Conservation (phyloP, 2,329 filamentous ascomycete species). For the Rosellinia necatrix region DNA sequence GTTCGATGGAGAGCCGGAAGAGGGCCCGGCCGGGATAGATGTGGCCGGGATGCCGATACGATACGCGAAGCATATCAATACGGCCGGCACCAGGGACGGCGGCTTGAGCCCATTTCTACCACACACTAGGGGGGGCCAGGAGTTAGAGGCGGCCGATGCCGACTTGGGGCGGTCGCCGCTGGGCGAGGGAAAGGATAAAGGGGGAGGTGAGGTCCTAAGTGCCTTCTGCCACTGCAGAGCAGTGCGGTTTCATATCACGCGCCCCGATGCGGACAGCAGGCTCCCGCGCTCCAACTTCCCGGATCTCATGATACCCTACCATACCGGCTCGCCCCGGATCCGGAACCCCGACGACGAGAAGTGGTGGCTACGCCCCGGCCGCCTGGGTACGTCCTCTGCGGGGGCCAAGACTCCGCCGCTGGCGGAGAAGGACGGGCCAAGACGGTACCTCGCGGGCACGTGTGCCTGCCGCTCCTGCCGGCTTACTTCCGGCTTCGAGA, state of each 20-base stretch:
- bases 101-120: constrained; percentile 43
- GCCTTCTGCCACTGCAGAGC: constrained; percentile 60
- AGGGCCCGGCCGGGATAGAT: neutral
- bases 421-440: constrained; percentile 41
- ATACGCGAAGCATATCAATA: constrained; percentile 32
- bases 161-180: constrained; percentile 15
- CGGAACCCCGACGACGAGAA: constrained; percentile 55
- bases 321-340: constrained; percentile 41
- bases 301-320: constrained; percentile 57
- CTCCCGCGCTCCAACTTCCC: constrained; percentile 53
- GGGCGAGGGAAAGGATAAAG: neutral
- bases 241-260: constrained; percentile 61
- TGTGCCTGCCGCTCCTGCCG: constrained; percentile 69
- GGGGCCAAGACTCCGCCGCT: neutral
- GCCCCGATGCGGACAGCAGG: constrained; percentile 53
- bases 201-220: constrained; percentile 40
- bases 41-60: constrained; percentile 15
- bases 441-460: constrained; percentile 58
- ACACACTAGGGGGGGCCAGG: constrained; percentile 1
- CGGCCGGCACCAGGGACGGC: constrained; percentile 44
- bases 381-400: constrained; percentile 18
- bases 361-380: constrained; percentile 60
- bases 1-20: neutral
- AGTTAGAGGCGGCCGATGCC: constrained; percentile 9
- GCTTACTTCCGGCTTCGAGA: constrained; percentile 62